Evolutionary conservation across 495 filamentous ascomycete genomes (phyloP).

Genomic region (Clavariopsis aquatica): DNA sequence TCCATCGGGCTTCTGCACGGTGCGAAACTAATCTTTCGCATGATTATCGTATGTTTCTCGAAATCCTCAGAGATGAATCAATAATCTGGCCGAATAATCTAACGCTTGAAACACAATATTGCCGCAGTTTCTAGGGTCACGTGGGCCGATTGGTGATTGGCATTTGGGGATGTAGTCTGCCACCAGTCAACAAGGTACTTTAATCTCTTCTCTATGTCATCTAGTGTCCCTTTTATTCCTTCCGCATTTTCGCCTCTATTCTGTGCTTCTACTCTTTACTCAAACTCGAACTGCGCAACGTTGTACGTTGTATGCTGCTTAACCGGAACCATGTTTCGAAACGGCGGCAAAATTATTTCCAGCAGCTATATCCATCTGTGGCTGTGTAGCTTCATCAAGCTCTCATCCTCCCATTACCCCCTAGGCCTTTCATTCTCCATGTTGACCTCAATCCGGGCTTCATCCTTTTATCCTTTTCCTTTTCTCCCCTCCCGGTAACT

Average conservation of each 20-base stretch:
- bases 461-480: slow-evolving; percentile 1
- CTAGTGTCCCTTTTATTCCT: neutral
- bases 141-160: too few relatives aligned
- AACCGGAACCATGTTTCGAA: slow-evolving; percentile 1
- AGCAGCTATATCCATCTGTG: neutral
- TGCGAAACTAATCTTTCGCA: too few relatives aligned
- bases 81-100: too few relatives aligned
- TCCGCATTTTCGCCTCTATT: neutral
- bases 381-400: neutral
- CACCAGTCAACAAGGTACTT: too few relatives aligned
- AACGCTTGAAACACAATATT: too few relatives aligned
- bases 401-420: neutral
- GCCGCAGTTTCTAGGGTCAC: too few relatives aligned
- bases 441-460: neutral
- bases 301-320: neutral
- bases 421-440: neutral
- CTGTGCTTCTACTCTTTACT: neutral
- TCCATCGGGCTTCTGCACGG: too few relatives aligned
- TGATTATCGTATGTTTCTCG: too few relatives aligned
- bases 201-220: too few relatives aligned
- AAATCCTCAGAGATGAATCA: too few relatives aligned
- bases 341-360: slow-evolving; percentile 5
- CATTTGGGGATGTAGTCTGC: too few relatives aligned
- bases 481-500: neutral
- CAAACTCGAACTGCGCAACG: neutral